Evolutionary conservation across 306 rosid genomes (phyloP), one percentile per base, ranked within the genome.

Genomic region (Gastrolobium villosum): DNA sequence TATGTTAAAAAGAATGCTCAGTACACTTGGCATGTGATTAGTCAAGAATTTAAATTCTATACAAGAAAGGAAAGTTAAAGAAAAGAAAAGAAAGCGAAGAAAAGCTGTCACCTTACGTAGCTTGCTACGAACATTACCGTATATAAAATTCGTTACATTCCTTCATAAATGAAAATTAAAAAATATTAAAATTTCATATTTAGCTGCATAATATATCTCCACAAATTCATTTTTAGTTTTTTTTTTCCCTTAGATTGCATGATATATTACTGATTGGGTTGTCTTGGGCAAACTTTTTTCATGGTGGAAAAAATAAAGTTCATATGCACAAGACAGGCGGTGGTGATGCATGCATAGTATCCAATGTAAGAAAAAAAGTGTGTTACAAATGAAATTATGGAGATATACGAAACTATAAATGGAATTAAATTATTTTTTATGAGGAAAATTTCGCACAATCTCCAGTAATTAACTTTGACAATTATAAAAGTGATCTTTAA

Each of bases 71-170:
- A 36, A 70, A 39, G 36, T 48, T n/a, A 15, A 34, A 5, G 20
- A 50, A 70, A 52, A 43, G 43, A 52, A 69, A 52, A 52, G 15
- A 70, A 52, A 52, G 48, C 40, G 20, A 70, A 57, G 6, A 20
- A 30, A 70, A 15, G 49, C 20, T 50, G 9, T 8, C 62, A 50
- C 46, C 62, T 50, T 67, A 31, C 9, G 31, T 67, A 46, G 4
- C 57, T 46, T 36, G 48, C 55, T 44, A 66, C 8, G 28, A 4
- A 9, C 8, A 40, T 8, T 61, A 61, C 26, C 11, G 2, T 32
- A 37, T 59, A 59, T n/a, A 61, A 61, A 5, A 11, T 35, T 13
- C 5, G 14, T 62, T 39, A 63, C 36, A 14, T 65, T 64, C 14
- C 10, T 31, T 8, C 6, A 40, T 40, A 64, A 64, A 64, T 3